Base-by-base conservation (phyloP, 768 basidiomycete species). In the Leccinum variicolor region DNA sequence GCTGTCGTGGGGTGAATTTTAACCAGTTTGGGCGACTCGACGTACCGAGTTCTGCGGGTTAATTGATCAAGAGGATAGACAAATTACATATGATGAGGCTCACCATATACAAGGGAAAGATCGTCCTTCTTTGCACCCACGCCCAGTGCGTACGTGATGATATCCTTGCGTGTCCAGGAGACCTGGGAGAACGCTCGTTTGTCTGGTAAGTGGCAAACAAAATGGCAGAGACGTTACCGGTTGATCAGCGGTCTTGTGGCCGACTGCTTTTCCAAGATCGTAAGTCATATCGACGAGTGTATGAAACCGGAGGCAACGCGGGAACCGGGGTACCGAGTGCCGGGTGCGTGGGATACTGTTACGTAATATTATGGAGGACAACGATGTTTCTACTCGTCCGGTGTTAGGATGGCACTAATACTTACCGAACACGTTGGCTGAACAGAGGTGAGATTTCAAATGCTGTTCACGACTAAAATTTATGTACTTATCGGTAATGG, bases 91-190 rank as follows among this genome's bases (percentile, higher is more conserved):
- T 19, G 45, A 33, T 3, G 6, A 17, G 9, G 66, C 80, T 33
- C 55, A 89, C 90, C 91, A 69, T 92, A 93, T 31, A 88, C 78
- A 48, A 90, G 79, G 6, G 78, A 73, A 48, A 83, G 80, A 54
- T 94, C 91, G 51, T 88, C 79, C 41, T 78, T 78, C 72, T 90
- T 92, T 15, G 90, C 90, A 14, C 92, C 93, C 36, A 94, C 86
- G 14, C 90, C 90, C 25, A 85, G 76, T 13, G 90, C 88, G 62
- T 93, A 94, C 2, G 84, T 81, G 58, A 94, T 74, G 17, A 93
- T 74, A 72, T 94, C 92, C 52, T 91, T 83, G 73, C 86, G 85
- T 68, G 89, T 92, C 92, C 92, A 94, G 1, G 82, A 72, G 25
- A 91, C 92, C 90, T 92, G 48, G 3, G 26, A 17, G 21, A 29